A percentile compares a stretch with the other conserved stretches of the same genome.
Conservation (phyloP, 1,284 basidiomycete species). For the Pulveroboletus sp. region DNA sequence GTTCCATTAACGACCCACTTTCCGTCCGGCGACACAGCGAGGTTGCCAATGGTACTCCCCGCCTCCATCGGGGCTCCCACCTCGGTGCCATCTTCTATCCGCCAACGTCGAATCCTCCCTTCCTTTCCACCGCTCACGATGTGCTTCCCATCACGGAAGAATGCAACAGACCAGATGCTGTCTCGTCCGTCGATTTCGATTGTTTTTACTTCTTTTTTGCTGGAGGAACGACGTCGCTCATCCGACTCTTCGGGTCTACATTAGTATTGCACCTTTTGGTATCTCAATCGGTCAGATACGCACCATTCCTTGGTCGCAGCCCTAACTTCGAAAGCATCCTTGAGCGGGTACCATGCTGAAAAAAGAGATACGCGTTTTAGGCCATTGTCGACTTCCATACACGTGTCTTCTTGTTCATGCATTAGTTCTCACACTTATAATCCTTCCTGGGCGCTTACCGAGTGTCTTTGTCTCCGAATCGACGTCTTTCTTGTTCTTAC, state of each 20-base stretch:
- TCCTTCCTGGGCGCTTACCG: too few relatives aligned
- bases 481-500: too few relatives aligned
- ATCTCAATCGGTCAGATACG: neutral
- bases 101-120: constrained; percentile 8
- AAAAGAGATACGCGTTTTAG: too few relatives aligned
- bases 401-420: too few relatives aligned
- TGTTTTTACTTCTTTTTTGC: neutral
- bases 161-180: neutral
- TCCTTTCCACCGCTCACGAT: constrained; percentile 3
- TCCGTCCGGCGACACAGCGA: constrained; percentile 1
- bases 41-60: neutral
- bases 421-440: too few relatives aligned
- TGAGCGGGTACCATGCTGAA: too few relatives aligned
- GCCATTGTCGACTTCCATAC: too few relatives aligned
- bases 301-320: neutral
- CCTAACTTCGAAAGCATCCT: neutral
- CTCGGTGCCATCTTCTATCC: constrained; percentile 6
- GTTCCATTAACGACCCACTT: constrained; percentile 13
- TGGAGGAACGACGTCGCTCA: neutral
- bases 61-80: constrained; percentile 4
- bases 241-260: neutral
- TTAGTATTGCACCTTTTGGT: neutral
- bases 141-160: constrained; percentile 5
- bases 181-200: neutral
- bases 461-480: too few relatives aligned